phyloP scores from a whole-genome alignment of 306 rosid species.

The Mucuna pruriens region DNA sequence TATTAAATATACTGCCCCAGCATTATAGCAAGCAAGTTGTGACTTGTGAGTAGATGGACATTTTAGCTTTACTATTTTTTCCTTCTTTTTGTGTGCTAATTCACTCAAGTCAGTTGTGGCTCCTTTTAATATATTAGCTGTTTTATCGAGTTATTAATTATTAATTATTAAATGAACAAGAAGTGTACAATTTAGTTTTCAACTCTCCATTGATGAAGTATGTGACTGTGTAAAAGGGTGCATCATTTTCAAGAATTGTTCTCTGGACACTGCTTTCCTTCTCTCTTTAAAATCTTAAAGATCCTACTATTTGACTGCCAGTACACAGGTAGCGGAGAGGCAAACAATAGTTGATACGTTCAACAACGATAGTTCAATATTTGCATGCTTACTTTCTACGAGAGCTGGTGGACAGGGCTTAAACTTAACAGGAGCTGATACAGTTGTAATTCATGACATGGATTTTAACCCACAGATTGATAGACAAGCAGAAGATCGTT shows the following conservation, averaged over 20 bases:
- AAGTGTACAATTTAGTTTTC: not conserved
- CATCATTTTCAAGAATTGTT: slow-evolving; percentile 21
- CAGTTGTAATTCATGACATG: slow-evolving; percentile 96
- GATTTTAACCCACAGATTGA: slow-evolving; percentile 98
- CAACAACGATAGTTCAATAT: slow-evolving; percentile 80
- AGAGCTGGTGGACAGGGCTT: slow-evolving; percentile 99
- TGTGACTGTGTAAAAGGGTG: slow-evolving; percentile 11
- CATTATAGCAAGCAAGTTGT: not conserved
- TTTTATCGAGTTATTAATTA: slow-evolving; percentile 14
- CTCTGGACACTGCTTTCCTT: slow-evolving; percentile 2
- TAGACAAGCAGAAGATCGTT: slow-evolving; percentile 95
- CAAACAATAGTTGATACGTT: slow-evolving; percentile 95
- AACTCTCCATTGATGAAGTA: not conserved
- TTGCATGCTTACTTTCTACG: slow-evolving; percentile 96
- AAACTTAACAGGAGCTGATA: slow-evolving; percentile 91
- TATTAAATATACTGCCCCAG: not conserved
- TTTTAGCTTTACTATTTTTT: not conserved
- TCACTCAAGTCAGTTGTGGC: not conserved
- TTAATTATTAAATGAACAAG: not conserved
- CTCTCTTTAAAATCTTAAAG: slow-evolving; percentile 11
- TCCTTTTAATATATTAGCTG: not conserved
- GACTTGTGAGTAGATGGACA: not conserved
- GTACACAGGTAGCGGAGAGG: slow-evolving; percentile 91
- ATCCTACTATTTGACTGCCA: slow-evolving; percentile 46
- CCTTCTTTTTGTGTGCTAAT: not conserved